Conservation (phyloP, 2,329 filamentous ascomycete species). For the Aspergillus sp. region DNA sequence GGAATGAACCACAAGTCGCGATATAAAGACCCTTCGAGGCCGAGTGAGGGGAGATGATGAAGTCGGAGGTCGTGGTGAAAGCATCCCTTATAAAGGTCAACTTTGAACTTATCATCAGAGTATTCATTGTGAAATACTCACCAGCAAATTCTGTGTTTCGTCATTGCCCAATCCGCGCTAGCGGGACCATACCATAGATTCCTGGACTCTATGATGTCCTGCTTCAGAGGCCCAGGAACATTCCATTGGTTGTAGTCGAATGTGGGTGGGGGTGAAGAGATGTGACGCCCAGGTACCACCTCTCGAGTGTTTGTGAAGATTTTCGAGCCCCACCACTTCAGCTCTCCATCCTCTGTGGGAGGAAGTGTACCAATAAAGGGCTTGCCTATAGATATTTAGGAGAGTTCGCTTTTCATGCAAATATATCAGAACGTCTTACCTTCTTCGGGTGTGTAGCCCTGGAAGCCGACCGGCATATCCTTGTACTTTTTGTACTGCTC, state of each 20-base stretch:
- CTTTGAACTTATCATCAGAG: background rate
- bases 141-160: constrained; percentile 66
- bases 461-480: constrained; percentile 45
- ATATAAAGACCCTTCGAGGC: constrained; percentile 41
- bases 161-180: constrained; percentile 56
- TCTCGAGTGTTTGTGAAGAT: constrained; percentile 59
- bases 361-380: constrained; percentile 59
- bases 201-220: constrained; percentile 58
- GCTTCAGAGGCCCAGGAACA: constrained; percentile 53
- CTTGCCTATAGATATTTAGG: constrained; percentile 36
- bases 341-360: constrained; percentile 43
- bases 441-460: constrained; percentile 41
- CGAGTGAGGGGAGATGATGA: constrained; percentile 47
- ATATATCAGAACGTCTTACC: constrained; percentile 18
- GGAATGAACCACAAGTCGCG: constrained; percentile 34
- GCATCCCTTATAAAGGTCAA: constrained; percentile 54
- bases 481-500: constrained; percentile 36
- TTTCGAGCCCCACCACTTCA: constrained; percentile 62
- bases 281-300: constrained; percentile 50
- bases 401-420: background rate
- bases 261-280: constrained; percentile 56
- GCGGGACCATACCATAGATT: constrained; percentile 59
- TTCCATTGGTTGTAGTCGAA: constrained; percentile 63
- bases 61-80: constrained; percentile 57
- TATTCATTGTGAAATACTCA: constrained; percentile 39